phyloP scores from a whole-genome alignment of 441 rosid species.

The Mallotus repandus region DNA sequence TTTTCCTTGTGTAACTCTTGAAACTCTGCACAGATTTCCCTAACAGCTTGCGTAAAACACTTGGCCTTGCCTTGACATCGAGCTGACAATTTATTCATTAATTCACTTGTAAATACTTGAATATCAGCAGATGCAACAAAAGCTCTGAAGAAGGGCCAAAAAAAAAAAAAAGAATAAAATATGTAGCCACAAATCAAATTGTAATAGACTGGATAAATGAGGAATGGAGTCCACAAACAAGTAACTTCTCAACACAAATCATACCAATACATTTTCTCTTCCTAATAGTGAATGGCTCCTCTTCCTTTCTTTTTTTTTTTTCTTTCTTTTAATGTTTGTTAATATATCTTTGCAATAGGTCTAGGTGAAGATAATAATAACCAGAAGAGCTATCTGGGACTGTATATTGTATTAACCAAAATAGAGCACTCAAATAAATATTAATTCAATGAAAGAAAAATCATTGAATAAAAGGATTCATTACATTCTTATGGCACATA shows the following conservation, averaged over 20 bases:
- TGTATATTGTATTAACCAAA: background rate
- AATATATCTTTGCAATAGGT: background rate
- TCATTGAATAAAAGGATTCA: too few species aligned
- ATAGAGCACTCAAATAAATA: background rate
- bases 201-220: background rate
- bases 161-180: background rate
- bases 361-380: background rate
- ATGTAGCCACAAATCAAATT: background rate
- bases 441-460: too few species aligned
- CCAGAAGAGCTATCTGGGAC: background rate
- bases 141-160: constrained; percentile 67
- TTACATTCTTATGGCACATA: too few species aligned
- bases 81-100: constrained; percentile 67
- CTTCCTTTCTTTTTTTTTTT: background rate
- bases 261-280: background rate
- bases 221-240: background rate
- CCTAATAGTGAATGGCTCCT: background rate
- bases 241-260: background rate
- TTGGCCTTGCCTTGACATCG: constrained; percentile 77
- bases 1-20: constrained; percentile 59
- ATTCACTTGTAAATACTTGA: constrained; percentile 77
- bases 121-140: constrained; percentile 88
- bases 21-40: constrained; percentile 77
- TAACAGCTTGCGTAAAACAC: constrained; percentile 77
- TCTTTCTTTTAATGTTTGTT: background rate